These are phyloP conservation scores for Parastagonospora nodorum DNA, from an alignment of 2,329 filamentous ascomycete species.

Conservation along the genomic window DNA sequence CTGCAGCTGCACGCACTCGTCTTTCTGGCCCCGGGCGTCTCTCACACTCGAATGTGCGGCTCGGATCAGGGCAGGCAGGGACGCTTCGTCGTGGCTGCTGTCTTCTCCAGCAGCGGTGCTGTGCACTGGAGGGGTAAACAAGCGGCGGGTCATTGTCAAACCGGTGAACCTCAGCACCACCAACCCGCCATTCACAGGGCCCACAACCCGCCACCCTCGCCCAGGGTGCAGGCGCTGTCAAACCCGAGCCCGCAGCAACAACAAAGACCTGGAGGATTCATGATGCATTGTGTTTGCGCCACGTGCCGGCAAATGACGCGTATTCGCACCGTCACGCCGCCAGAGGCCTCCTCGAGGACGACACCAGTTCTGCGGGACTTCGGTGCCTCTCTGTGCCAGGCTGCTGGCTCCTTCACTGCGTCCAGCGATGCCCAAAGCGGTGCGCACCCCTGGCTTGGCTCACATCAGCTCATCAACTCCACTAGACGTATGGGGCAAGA, in stretches of 20 bases:
- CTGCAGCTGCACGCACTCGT: conserved; percentile 1
- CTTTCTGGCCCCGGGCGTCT: background rate
- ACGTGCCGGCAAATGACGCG: conserved; percentile 5
- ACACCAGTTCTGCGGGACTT: conserved; percentile 5
- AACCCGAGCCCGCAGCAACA: conserved; percentile 1
- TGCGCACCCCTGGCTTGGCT: conserved; percentile 3
- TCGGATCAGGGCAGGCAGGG: conserved; percentile 1
- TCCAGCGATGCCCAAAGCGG: conserved; percentile 8
- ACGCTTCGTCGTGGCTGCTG: conserved; percentile 1
- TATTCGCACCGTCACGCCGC: background rate
- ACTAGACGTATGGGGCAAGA: conserved; percentile 8
- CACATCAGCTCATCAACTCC: conserved; percentile 9
- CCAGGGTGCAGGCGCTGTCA: conserved; percentile 4
- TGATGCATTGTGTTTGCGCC: background rate
- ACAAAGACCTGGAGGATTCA: background rate
- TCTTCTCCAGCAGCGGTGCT: background rate
- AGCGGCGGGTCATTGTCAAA: conserved; percentile 12
- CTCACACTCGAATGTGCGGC: conserved; percentile 3
- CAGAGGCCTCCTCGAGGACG: background rate
- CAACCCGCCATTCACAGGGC: background rate
- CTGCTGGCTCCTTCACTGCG: conserved; percentile 1
- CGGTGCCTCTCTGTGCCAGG: background rate
- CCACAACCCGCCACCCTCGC: conserved; percentile 7
- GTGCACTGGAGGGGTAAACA: conserved; percentile 15
- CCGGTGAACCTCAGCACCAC: conserved; percentile 2